Evolutionary conservation across 2,329 filamentous ascomycete genomes (phyloP), one percentile per base, ranked within the genome.

Genomic region (Diaporthe capsici): DNA sequence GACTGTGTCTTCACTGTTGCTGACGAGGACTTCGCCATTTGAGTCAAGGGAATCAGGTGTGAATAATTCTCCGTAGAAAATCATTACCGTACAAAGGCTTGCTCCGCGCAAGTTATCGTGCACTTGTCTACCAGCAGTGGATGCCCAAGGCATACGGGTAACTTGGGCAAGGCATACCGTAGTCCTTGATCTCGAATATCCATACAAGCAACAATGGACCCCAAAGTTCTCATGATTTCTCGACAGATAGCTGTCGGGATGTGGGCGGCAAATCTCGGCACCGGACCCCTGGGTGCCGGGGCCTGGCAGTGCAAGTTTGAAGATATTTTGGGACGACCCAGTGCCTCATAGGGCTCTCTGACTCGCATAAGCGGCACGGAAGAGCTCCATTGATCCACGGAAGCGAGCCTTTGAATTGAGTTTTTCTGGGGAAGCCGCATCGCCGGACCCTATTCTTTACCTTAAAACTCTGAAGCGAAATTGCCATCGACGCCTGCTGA

Each of bases 241-340:
- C 44, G 44, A 34, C 28, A 51, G 44, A 68, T 68, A 10, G 63
- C 12, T 22, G 4, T 37, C 44, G 47, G 63, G 22, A 68, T 51
- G 63, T 51, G 63, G 61, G 61, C 63, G 44, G 44, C 44, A 68
- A 68, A 25, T 68, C 63, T 68, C 63, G 44, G 60, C 20, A 68
- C 13, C 63, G 28, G 20, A 37, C 61, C 20, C 28, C 17, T 47
- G 61, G 39, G 61, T 65, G 37, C 37, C 28, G 25, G 60, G 60
- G 28, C 15, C 28, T 51, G 61, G 61, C 61, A 34, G 61, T 67
- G 44, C 61, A 34, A 13, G 61, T 67, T 67, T 67, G 61, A 51
- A 67, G 61, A 25, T 67, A 67, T 67, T 67, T 49, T 67, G 61
- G 61, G 61, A 67, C 61, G 44, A 34, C 44, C n/a, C n/a, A n/a